Base-by-base conservation (phyloP, 2,329 filamentous ascomycete genomes). In the Aureobasidium sp. region DNA sequence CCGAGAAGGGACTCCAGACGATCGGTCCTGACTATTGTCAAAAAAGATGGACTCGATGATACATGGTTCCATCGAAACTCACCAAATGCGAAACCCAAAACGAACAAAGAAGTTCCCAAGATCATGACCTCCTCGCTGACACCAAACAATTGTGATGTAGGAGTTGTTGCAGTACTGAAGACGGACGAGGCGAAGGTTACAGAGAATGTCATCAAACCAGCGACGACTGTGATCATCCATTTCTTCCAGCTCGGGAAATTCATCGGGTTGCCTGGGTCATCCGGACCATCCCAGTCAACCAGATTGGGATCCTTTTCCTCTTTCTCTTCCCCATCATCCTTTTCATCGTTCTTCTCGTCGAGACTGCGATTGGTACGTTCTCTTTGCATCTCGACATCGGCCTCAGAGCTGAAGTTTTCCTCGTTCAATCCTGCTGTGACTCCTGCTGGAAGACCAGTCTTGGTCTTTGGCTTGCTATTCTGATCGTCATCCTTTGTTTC, bases 171-270 rank as follows among this genome's bases (percentile, higher is more conserved):
- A 44, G 61, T 63, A 39, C 44, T 64, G 61, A 71, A 71, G 20
- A 71, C 66, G 5, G 70, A 67, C 71, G 78, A 77, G 74, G 93
- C 76, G 57, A 85, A 83, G 3, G 90, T 94, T 71, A 88, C 79
- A 73, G 88, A 87, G 77, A 96, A 96, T 72, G 92, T 87, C 66
- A 94, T 78, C 67, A 80, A 51, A 12, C 65, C 69, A 62, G 68
- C 64, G 2, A 64, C 62, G 13, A 67, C 32, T 3, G 69, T 69
- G 48, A 70, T 70, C 52, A 67, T 68, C 71, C 71, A 73, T 51
- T 73, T 73, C 62, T 65, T 68, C 27, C 65, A 65, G 27, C 66
- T 66, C 2, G 62, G 63, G 65, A 68, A 72, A 62, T 72, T 73
- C 64, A 71, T 68, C 5, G 71, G 71, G 47, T 73, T 71, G 12